These are phyloP conservation scores for Acorus gramineus DNA, from an alignment of 106 monocot genomes.

Conservation along the genomic window DNA sequence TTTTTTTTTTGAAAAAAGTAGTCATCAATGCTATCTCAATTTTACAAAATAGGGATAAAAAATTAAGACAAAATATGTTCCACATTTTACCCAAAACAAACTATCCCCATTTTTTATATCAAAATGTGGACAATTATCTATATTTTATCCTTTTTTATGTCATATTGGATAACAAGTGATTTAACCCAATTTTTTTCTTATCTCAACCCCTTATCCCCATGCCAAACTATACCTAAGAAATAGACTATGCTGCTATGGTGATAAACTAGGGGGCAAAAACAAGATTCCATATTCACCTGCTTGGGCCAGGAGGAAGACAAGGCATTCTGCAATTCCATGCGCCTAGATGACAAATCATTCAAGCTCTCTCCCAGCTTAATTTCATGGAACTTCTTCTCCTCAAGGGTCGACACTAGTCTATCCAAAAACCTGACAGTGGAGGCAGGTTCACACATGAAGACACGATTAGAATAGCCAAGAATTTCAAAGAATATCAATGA, in stretches of 20 bases:
- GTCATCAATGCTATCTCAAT: too few relatives aligned
- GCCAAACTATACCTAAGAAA: neutral
- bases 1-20: too few relatives aligned
- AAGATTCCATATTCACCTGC: conserved; percentile 41
- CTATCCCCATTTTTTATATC: too few relatives aligned
- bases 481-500: neutral
- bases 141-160: too few relatives aligned
- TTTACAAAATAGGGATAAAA: too few relatives aligned
- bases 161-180: too few relatives aligned
- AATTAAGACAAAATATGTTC: too few relatives aligned
- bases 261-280: neutral
- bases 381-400: conserved; percentile 90
- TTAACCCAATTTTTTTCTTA: too few relatives aligned
- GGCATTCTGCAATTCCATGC: conserved; percentile 86
- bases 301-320: conserved; percentile 92
- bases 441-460: neutral
- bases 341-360: conserved; percentile 63
- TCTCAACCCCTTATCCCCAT: too few relatives aligned
- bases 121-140: too few relatives aligned
- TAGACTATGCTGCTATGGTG: neutral
- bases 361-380: conserved; percentile 72
- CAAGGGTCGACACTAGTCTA: conserved; percentile 66
- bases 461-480: neutral
- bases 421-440: conserved; percentile 60
- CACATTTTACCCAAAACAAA: too few relatives aligned